These are phyloP conservation scores for Penicillium griseofulvum DNA, from an alignment of 2,329 filamentous ascomycete genomes.

Conservation along the genomic window DNA sequence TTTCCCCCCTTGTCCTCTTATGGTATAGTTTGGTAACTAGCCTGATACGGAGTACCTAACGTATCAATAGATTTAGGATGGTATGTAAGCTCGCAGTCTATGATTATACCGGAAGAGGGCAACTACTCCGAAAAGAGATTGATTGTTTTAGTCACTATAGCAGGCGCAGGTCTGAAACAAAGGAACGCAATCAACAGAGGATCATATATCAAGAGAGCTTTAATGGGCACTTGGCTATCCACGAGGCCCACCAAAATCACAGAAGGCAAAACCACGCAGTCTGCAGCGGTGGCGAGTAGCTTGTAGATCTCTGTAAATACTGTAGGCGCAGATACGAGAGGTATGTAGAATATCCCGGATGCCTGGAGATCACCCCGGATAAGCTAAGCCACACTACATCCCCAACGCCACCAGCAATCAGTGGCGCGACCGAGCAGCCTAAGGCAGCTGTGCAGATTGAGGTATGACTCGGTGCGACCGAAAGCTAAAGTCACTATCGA, in stretches of 20 bases:
- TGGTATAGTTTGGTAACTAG: not conserved
- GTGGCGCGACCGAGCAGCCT: slow-evolving; percentile 1
- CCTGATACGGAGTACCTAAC: not conserved
- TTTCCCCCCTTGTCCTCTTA: not conserved
- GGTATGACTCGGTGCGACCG: slow-evolving; percentile 22
- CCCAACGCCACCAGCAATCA: slow-evolving; percentile 7
- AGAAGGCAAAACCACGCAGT: not conserved
- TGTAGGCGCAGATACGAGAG: not conserved
- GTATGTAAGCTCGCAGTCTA: not conserved
- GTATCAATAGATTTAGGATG: not conserved
- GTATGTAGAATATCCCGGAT: slow-evolving; percentile 11
- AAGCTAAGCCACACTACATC: slow-evolving; percentile 19
- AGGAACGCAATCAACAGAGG: not conserved
- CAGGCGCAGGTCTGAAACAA: not conserved
- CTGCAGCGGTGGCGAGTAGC: slow-evolving; percentile 8
- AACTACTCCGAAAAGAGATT: not conserved
- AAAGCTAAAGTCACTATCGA: slow-evolving; percentile 12
- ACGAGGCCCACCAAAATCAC: not conserved
- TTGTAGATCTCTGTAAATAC: slow-evolving; percentile 3
- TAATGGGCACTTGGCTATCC: not conserved
- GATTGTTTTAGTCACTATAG: not conserved
- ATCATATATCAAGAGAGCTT: not conserved
- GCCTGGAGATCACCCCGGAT: slow-evolving; percentile 1
- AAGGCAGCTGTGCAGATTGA: slow-evolving; percentile 8
- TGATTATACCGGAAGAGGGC: not conserved